Conservation (phyloP, 2,329 filamentous ascomycete genomes). For the Trichoderma koningiopsis region DNA sequence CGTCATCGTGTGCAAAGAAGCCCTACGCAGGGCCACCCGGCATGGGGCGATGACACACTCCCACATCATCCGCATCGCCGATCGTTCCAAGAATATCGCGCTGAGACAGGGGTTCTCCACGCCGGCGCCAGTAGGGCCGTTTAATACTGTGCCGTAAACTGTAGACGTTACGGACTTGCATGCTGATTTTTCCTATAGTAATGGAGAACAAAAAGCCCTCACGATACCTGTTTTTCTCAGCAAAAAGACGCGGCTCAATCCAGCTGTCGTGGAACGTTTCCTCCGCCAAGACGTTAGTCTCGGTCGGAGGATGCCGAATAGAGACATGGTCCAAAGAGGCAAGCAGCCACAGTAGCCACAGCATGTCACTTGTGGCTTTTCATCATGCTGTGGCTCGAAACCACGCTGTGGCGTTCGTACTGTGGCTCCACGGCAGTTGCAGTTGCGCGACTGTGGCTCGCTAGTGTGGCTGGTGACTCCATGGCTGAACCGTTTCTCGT, state of each 20-base stretch:
- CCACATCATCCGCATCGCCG: conserved; percentile 13
- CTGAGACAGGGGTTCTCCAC: conserved; percentile 10
- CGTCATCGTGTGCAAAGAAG: conserved; percentile 19
- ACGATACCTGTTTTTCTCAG: background rate
- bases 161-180: background rate
- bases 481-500: background rate
- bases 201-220: too few relatives aligned
- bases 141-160: background rate
- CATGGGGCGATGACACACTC: background rate
- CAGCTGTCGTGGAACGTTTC: conserved; percentile 1
- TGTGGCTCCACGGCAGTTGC: background rate
- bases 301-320: background rate
- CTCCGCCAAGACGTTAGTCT: background rate
- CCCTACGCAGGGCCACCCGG: background rate
- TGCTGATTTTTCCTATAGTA: background rate
- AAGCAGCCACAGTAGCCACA: background rate
- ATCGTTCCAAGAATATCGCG: conserved; percentile 4
- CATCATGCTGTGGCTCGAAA: background rate
- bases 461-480: background rate
- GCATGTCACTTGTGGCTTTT: background rate
- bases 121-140: background rate
- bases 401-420: background rate
- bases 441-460: background rate
- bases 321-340: background rate
- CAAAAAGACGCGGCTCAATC: background rate